phyloP scores from a whole-genome alignment of 192 early-diverging fungal genomes.

The Backusella tuberculispora region DNA sequence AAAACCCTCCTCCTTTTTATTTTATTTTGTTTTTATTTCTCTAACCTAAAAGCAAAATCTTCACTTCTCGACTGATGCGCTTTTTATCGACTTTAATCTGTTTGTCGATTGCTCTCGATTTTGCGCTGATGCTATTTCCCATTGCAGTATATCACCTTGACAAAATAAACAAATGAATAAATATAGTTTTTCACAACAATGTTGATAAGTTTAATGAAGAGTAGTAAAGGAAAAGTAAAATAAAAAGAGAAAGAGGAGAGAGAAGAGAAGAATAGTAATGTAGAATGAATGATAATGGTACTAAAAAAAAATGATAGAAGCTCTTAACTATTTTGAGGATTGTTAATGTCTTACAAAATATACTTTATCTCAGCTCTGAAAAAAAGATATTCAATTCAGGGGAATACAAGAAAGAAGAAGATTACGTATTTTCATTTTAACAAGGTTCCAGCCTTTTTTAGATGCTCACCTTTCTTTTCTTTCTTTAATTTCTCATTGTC shows the following conservation, averaged over 20 bases:
- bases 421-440: slow-evolving; percentile 8
- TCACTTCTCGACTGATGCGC: slow-evolving; percentile 63
- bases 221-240: not conserved
- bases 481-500: slow-evolving; percentile 8
- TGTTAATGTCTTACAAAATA: slow-evolving; percentile 9
- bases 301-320: not conserved
- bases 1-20: not conserved
- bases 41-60: slow-evolving; percentile 69
- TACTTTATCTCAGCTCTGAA: not conserved
- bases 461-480: not conserved
- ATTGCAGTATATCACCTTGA: not conserved
- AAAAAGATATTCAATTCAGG: not conserved
- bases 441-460: not conserved
- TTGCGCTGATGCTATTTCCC: not conserved
- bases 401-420: not conserved
- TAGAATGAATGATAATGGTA: not conserved
- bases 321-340: slow-evolving; percentile 7
- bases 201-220: too few relatives aligned
- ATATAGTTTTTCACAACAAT: too few relatives aligned
- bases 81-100: slow-evolving; percentile 63
- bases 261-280: not conserved
- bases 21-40: not conserved
- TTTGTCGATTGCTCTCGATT: slow-evolving; percentile 53
- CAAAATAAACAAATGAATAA: too few relatives aligned
- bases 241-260: not conserved